A percentile compares a stretch with the other conserved stretches of the same genome.
phyloP scores from a whole-genome alignment of 2,329 filamentous ascomycete genomes.

The Colletotrichum eremochloae region DNA sequence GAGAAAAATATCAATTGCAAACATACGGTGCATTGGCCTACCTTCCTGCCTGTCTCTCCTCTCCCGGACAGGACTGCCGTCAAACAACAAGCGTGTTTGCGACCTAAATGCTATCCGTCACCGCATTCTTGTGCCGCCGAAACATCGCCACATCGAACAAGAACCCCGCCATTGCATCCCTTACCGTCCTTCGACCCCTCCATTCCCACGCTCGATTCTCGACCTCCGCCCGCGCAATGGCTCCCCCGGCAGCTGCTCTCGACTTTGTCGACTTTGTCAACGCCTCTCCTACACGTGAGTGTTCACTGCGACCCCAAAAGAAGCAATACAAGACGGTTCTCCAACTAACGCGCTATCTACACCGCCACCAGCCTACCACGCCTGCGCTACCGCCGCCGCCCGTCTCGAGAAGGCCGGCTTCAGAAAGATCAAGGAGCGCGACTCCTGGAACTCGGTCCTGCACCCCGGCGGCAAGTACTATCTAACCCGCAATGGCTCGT shows the following conservation, averaged over 20 bases:
- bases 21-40: neutral
- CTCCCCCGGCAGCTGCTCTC: constrained; percentile 71
- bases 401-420: constrained; percentile 89
- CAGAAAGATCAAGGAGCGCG: constrained; percentile 87
- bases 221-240: constrained; percentile 59
- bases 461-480: constrained; percentile 95
- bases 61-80: neutral
- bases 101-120: constrained; percentile 35
- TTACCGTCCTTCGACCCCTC: constrained; percentile 28
- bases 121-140: constrained; percentile 36
- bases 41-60: no score
- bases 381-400: constrained; percentile 82
- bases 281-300: constrained; percentile 89
- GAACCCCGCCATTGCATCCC: constrained; percentile 36
- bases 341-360: constrained; percentile 27
- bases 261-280: constrained; percentile 96
- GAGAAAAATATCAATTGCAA: neutral
- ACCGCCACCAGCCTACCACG: constrained; percentile 83
- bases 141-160: constrained; percentile 24
- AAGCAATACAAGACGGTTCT: constrained; percentile 8
- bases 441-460: constrained; percentile 85
- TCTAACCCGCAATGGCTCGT: constrained; percentile 92
- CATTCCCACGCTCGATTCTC: constrained; percentile 44
- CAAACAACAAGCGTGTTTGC: neutral
- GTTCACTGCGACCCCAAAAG: constrained; percentile 40